Percentiles rank a stretch among this genome's conserved stretches.
Evolutionary conservation across 768 basidiomycete species (phyloP).

Genomic region (Trichaptum fuscoviolaceum): DNA sequence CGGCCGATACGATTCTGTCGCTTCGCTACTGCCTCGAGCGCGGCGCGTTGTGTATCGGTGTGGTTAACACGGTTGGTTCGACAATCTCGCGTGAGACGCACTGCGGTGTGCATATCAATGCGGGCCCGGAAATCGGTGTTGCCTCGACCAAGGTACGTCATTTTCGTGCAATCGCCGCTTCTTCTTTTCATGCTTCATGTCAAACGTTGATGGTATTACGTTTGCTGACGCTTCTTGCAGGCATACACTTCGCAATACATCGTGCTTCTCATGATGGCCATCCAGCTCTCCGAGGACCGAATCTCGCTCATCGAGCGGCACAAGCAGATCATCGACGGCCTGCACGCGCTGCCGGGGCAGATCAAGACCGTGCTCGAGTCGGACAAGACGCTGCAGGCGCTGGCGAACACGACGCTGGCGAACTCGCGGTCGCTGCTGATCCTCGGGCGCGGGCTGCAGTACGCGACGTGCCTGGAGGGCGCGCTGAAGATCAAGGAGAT

Average conservation of each 20-base stretch:
- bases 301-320: slow-evolving; percentile 89
- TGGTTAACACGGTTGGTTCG: slow-evolving; percentile 98
- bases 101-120: slow-evolving; percentile 99
- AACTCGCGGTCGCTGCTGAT: slow-evolving; percentile 85
- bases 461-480: slow-evolving; percentile 96
- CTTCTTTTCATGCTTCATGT: neutral
- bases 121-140: slow-evolving; percentile 97
- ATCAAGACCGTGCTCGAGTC: slow-evolving; percentile 83
- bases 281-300: slow-evolving; percentile 95
- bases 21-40: slow-evolving; percentile 95
- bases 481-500: slow-evolving; percentile 99
- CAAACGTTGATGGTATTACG: slow-evolving; percentile 4
- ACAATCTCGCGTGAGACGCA: slow-evolving; percentile 98
- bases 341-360: slow-evolving; percentile 84
- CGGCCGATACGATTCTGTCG: slow-evolving; percentile 95
- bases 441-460: slow-evolving; percentile 98
- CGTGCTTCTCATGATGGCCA: slow-evolving; percentile 96
- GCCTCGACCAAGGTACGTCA: slow-evolving; percentile 86
- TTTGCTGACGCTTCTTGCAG: slow-evolving; percentile 29
- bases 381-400: slow-evolving; percentile 71
- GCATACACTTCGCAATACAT: slow-evolving; percentile 99
- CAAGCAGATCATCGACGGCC: slow-evolving; percentile 87
- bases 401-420: slow-evolving; percentile 72
- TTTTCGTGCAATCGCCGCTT: slow-evolving; percentile 6
- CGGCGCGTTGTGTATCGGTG: slow-evolving; percentile 93